Percentiles rank a stretch among this genome's conserved stretches.
These are phyloP conservation scores for Nymphaea colorata DNA, from an alignment of 164 flowering plant genomes.

Conservation along the genomic window DNA sequence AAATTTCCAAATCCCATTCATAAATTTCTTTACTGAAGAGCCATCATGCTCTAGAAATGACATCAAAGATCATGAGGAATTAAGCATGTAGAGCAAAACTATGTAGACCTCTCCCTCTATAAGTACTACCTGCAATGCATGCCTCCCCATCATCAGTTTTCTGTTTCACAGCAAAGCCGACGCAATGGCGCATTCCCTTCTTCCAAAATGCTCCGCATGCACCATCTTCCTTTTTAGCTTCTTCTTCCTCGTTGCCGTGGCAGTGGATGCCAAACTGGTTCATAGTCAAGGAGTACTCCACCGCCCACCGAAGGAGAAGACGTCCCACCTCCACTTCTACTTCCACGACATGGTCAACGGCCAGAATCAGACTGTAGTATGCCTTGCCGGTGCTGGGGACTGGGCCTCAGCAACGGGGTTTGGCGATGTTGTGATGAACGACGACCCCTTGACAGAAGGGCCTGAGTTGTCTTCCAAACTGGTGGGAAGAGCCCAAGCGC, in stretches of 20 bases:
- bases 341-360: slow-evolving; percentile 6
- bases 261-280: background rate
- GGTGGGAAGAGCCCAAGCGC: slow-evolving; percentile 5
- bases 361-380: slow-evolving; percentile 2
- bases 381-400: background rate
- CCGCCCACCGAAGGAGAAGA: background rate
- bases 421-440: slow-evolving; percentile 3
- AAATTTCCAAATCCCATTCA: too few relatives aligned
- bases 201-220: background rate
- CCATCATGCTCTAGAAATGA: too few relatives aligned
- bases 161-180: background rate
- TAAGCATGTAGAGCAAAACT: too few relatives aligned
- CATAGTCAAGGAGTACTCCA: background rate
- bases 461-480: slow-evolving; percentile 1
- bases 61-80: too few relatives aligned
- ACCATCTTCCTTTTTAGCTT: background rate
- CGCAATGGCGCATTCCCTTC: background rate
- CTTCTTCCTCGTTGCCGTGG: background rate
- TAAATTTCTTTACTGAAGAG: too few relatives aligned
- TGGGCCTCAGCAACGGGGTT: background rate
- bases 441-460: slow-evolving; percentile 1
- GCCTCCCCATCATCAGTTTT: too few relatives aligned
- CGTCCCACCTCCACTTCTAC: slow-evolving; percentile 2
- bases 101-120: too few relatives aligned
- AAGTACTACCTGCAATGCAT: too few relatives aligned